Percentiles rank a stretch among this genome's conserved stretches.
These are phyloP conservation scores for Colletotrichum orchidophilum DNA, from an alignment of 2,329 filamentous ascomycete species.

Conservation along the genomic window DNA sequence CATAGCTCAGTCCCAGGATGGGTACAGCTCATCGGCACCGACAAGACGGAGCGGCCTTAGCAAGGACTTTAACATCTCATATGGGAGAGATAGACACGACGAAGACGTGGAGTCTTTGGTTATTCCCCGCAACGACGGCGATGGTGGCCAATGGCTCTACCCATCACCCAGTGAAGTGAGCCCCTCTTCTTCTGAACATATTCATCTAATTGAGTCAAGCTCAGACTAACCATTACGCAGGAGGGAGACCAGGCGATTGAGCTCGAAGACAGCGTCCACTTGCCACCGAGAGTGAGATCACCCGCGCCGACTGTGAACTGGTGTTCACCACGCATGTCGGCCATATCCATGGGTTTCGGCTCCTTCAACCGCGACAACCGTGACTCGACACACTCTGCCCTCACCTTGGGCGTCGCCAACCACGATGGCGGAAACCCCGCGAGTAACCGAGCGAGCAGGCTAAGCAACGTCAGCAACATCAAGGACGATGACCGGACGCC, in stretches of 20 bases:
- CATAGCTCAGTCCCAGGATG: not conserved
- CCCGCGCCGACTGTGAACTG: slow-evolving; percentile 26
- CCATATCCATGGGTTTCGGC: slow-evolving; percentile 29
- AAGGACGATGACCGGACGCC: not conserved
- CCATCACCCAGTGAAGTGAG: not conserved
- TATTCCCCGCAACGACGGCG: slow-evolving; percentile 1
- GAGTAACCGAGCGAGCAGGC: not conserved
- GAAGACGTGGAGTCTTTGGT: slow-evolving; percentile 20
- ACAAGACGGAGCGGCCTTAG: slow-evolving; percentile 19
- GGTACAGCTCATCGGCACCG: not conserved
- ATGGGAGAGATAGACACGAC: not conserved
- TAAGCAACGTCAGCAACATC: not conserved
- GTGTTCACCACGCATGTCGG: slow-evolving; percentile 30
- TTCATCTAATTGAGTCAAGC: too few relatives aligned
- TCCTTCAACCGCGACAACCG: not conserved
- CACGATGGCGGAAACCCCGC: not conserved
- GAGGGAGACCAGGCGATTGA: slow-evolving; percentile 1
- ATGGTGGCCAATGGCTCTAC: slow-evolving; percentile 5
- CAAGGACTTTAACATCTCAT: not conserved
- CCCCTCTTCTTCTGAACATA: too few relatives aligned
- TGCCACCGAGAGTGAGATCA: not conserved
- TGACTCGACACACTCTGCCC: slow-evolving; percentile 1
- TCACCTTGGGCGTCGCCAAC: not conserved
- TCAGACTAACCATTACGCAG: not conserved
- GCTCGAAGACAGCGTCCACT: slow-evolving; percentile 12